Conservation (phyloP, 176 grass and related monocot genomes). For the Musa beccarii region DNA sequence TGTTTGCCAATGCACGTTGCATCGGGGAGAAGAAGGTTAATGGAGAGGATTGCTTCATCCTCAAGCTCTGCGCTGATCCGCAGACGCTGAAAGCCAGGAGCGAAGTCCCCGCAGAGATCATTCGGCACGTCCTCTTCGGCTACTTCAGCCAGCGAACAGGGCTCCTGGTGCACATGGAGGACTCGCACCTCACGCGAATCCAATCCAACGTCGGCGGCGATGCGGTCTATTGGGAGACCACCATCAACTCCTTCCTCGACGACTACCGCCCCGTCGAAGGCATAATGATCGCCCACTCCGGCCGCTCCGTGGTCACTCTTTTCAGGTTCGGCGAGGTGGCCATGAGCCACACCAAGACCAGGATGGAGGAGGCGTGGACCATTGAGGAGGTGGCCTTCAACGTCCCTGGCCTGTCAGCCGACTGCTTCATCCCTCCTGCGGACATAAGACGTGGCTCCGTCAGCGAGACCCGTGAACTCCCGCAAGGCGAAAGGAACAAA, state of each 20-base stretch:
- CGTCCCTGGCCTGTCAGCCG: constrained; percentile 55
- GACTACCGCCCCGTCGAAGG: constrained; percentile 57
- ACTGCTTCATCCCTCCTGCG: constrained; percentile 84
- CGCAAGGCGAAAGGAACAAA: constrained; percentile 25
- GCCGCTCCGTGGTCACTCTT: constrained; percentile 57
- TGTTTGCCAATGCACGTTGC: constrained; percentile 56
- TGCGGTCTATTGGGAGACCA: constrained; percentile 86
- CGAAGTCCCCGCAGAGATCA: constrained; percentile 74
- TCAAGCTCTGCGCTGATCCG: constrained; percentile 51
- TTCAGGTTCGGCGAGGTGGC: constrained; percentile 73
- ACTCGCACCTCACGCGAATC: constrained; percentile 73
- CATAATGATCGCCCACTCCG: constrained; percentile 58
- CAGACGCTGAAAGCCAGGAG: constrained; percentile 46
- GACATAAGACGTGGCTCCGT: constrained; percentile 38
- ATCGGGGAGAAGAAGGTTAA: constrained; percentile 63
- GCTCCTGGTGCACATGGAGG: constrained; percentile 52
- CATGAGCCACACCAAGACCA: constrained; percentile 78
- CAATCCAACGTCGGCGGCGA: constrained; percentile 54
- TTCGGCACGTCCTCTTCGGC: constrained; percentile 72
- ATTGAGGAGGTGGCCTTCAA: constrained; percentile 80
- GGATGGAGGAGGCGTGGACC: constrained; percentile 78
- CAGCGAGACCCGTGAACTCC: constrained; percentile 34
- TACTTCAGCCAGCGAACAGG: constrained; percentile 86
- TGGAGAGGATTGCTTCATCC: constrained; percentile 79
- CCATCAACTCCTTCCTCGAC: constrained; percentile 57